Percentiles rank a stretch among this genome's conserved stretches.
phyloP scores from a whole-genome alignment of 1,284 basidiomycete genomes.

The Malassezia nana region DNA sequence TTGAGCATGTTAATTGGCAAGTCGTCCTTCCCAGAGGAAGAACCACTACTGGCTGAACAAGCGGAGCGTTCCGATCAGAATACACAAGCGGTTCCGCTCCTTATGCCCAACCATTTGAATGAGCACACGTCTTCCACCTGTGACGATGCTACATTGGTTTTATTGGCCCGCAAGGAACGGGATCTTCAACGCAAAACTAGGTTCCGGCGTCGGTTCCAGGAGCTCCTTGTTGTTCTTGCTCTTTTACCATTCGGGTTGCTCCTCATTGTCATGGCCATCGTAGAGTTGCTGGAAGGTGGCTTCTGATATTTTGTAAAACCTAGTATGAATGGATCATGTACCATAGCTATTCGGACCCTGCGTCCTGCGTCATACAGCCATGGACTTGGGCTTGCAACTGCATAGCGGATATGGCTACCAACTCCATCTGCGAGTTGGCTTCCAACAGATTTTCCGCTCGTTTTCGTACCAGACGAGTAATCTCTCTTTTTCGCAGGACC shows the following conservation, averaged over 20 bases:
- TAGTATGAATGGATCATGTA: neutral
- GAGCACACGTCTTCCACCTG: slow-evolving; percentile 21
- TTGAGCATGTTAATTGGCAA: slow-evolving; percentile 11
- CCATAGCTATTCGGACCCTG: too few relatives aligned
- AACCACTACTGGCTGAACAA: slow-evolving; percentile 20
- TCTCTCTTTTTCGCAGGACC: neutral
- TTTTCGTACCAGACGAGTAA: slow-evolving; percentile 1
- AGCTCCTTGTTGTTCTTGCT: slow-evolving; percentile 25
- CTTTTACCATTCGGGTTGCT: slow-evolving; percentile 31
- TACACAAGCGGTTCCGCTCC: slow-evolving; percentile 4
- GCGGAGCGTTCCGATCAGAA: neutral
- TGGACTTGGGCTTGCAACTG: neutral
- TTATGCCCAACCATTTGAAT: slow-evolving; percentile 25
- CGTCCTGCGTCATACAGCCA: neutral
- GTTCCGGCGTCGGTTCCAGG: slow-evolving; percentile 15
- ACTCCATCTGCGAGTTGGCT: slow-evolving; percentile 6
- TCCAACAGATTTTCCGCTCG: slow-evolving; percentile 8
- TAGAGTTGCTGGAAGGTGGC: slow-evolving; percentile 24
- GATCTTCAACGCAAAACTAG: slow-evolving; percentile 32
- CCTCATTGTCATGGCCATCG: slow-evolving; percentile 21
- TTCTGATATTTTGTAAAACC: slow-evolving; percentile 12
- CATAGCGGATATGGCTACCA: neutral
- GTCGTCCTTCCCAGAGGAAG: neutral
- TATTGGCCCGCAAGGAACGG: slow-evolving; percentile 41
- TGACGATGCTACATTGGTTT: slow-evolving; percentile 36